Evolutionary conservation across 164 flowering plant genomes (phyloP).

Genomic region (Stephania japonica): DNA sequence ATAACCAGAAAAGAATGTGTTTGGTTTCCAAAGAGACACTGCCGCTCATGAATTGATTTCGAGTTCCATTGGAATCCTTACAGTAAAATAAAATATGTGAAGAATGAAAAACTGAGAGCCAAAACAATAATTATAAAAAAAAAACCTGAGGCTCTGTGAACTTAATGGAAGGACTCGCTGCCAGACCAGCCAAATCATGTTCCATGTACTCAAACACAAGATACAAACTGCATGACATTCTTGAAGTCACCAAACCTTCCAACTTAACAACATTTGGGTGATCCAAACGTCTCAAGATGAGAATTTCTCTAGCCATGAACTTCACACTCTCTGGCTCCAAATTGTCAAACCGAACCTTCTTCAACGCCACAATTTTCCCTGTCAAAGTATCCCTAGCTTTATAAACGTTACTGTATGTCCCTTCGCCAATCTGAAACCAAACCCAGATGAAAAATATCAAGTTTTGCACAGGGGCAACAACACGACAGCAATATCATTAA

Average conservation of each 20-base stretch:
- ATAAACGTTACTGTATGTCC: constrained; percentile 73
- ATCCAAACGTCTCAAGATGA: constrained; percentile 39
- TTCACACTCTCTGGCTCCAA: constrained; percentile 56
- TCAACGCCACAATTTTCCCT: constrained; percentile 49
- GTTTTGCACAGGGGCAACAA: no score
- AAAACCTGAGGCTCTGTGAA: constrained; percentile 34
- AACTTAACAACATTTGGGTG: constrained; percentile 34
- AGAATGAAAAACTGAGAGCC: background rate
- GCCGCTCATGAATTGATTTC: background rate
- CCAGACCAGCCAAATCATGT: constrained; percentile 94
- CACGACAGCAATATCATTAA: no score
- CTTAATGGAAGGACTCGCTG: constrained; percentile 63
- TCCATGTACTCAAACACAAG: constrained; percentile 78
- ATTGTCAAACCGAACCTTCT: constrained; percentile 50
- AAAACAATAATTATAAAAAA: background rate
- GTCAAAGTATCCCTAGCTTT: constrained; percentile 59
- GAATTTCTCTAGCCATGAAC: constrained; percentile 90
- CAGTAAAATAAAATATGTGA: background rate
- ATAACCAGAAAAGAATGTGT: background rate
- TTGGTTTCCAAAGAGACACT: background rate
- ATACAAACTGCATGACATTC: constrained; percentile 57
- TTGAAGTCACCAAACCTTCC: constrained; percentile 36
- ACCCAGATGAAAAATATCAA: background rate
- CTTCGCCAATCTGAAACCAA: constrained; percentile 53
- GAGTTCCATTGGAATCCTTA: background rate